Base-by-base conservation (phyloP, 306 rosid genomes). In the Rosa lucieae region DNA sequence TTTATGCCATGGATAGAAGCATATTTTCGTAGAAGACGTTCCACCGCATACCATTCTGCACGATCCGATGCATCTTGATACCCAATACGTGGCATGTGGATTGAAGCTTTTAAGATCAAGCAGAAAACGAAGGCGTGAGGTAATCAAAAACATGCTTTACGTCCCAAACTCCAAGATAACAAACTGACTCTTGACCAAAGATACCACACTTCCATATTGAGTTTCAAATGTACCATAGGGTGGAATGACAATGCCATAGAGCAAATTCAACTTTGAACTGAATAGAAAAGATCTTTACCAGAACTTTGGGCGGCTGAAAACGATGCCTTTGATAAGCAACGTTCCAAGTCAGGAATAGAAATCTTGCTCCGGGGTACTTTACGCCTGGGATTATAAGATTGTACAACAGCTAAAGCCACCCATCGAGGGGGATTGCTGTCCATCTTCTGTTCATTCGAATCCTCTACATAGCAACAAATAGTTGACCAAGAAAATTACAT, bases 31-130 rank as follows among this genome's bases (percentile, higher is more conserved):
- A 92, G 89, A 74, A 95, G 97, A 55, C 99, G 91, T 78, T 95
- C 99, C 39, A 89, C 85, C 9, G 97, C 85, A 88, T 95, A 95
- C 99, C 97, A 92, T 82, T 95, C 92, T 8, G 97, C 88, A 61
- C 97, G 97, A 87, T 91, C 91, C 52, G 97, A 92, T 80, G 92
- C 99, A 78, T 88, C 99, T 89, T 92, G 94, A 85, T 89, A 92
- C 80, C 97, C 97, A 78, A 94, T 90, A 15, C 97, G 94, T 10
- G 99, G 97, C 97, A 94, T 92, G 89, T 91, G 99, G 67, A 94
- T 89, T 62, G 95, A 92, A 63, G 99, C 99, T 94, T 78, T 68
- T 10, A 56, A 52, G 73, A 78, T 70, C 9, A 48, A 67, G 73
- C 18, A 78, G 29, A 58, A 39, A 10, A 81, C 55, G n/a, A 56